Conservation (phyloP, 2,329 filamentous ascomycete species). For the Fusarium avenaceum region DNA sequence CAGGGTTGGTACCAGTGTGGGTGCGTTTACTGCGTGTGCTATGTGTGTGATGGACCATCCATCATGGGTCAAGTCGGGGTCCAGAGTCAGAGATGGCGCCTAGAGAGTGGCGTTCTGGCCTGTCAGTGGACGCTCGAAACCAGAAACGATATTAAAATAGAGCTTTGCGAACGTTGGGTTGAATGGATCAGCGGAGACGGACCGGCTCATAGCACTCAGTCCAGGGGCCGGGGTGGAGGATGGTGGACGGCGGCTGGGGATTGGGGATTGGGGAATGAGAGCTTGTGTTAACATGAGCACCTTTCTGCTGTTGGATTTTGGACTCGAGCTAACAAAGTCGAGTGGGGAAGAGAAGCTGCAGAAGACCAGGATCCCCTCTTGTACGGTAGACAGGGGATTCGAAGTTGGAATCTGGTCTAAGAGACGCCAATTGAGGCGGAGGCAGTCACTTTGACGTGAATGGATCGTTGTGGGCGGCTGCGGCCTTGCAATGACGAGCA, state of each 20-base stretch:
- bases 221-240: constrained; percentile 43
- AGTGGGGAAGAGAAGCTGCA: constrained; percentile 44
- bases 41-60: constrained; percentile 45
- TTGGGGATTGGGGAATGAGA: constrained; percentile 48
- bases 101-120: constrained; percentile 56
- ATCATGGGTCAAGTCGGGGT: constrained; percentile 54
- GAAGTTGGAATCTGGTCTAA: constrained; percentile 20
- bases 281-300: constrained; percentile 37
- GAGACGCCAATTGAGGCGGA: constrained; percentile 35
- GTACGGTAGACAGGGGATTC: constrained; percentile 24
- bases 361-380: constrained; percentile 42
- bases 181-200: constrained; percentile 50
- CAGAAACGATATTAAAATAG: constrained; percentile 62
- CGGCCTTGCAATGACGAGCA: constrained; percentile 38
- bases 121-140: constrained; percentile 58
- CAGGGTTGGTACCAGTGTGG: constrained; percentile 43
- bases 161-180: constrained; percentile 51
- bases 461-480: constrained; percentile 40
- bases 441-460: constrained; percentile 42
- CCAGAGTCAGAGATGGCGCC: constrained; percentile 61
- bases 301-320: constrained; percentile 25
- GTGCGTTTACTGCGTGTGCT: constrained; percentile 47
- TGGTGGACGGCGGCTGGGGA: constrained; percentile 45
- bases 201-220: constrained; percentile 45
- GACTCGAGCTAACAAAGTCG: constrained; percentile 35